Base-by-base conservation (phyloP, 2,329 filamentous ascomycete genomes). In the Sporothrix pallida region DNA sequence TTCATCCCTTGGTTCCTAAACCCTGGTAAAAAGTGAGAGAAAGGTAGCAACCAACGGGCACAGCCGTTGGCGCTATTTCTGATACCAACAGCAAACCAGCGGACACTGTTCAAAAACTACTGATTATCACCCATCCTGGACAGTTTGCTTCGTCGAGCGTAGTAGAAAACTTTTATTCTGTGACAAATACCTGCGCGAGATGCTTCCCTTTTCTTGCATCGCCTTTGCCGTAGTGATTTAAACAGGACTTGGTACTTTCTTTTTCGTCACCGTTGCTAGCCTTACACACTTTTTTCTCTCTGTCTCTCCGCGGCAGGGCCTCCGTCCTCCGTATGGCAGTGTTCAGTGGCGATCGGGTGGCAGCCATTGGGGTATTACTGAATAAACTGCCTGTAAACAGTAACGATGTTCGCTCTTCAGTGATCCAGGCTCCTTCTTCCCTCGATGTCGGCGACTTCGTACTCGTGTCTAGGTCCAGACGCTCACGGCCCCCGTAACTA, bases 21-120 rank as follows among this genome's bases (percentile, higher is more conserved):
- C 62, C 42, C 42, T 12, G 62, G 42, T 67, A 65, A 48, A 67
- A 48, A n/a, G 37, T 6, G 17, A 60, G 7, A 7, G 13, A 37
- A 37, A n/a, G 42, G 62, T 26, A 42, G 26, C 7, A 48, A 37
- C 46, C 67, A 69, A 56, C 67, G 67, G 67, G 13, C 17, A 20
- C 17, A 37, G 8, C 67, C 67, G 67, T 69, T 69, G 67, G 67
- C 67, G 67, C 67, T 69, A 52, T 31, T 68, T n/a, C 12, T 48
- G 62, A 8, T 26, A 48, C 42, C 42, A 67, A 46, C 56, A 60
- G 26, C 52, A 52, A 52, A 23, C 10, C 20, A 20, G 23, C 20
- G 4, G n/a, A 10, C 8, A 1, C 23, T 60, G 56, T 37, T 37
- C 31, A 31, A 31, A 31, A 26, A 60, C 26, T 23, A 4, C 8